Evolutionary conservation across 1,284 basidiomycete genomes (phyloP).

Genomic region (Boletus mariae): DNA sequence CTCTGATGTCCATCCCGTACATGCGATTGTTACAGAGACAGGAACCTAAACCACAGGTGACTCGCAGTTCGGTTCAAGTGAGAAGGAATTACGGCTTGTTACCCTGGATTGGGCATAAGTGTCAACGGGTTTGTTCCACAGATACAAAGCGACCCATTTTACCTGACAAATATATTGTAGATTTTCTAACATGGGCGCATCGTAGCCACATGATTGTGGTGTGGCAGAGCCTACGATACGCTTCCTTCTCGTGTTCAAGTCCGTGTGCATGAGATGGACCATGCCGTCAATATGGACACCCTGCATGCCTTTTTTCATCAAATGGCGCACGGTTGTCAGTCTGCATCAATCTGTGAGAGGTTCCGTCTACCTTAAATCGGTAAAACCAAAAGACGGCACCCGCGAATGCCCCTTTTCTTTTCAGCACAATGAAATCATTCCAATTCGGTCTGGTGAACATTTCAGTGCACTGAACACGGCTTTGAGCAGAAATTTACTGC

Average conservation of each 20-base stretch:
- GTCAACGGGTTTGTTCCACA: conserved; percentile 7
- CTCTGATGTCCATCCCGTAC: background rate
- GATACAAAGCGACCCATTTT: background rate
- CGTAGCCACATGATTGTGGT: background rate
- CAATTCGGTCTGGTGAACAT: conserved; percentile 3
- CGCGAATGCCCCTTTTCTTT: conserved; percentile 10
- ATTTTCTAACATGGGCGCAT: background rate
- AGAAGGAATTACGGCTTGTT: background rate
- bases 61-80: background rate
- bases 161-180: conserved; percentile 7
- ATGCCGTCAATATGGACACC: background rate
- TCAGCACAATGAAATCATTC: conserved; percentile 3
- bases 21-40: background rate
- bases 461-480: conserved; percentile 2
- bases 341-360: conserved; percentile 9
- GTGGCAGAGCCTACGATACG: background rate
- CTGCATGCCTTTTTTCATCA: conserved; percentile 1
- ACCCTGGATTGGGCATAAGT: background rate
- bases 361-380: conserved; percentile 17
- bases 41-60: background rate
- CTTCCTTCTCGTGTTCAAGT: background rate
- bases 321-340: background rate
- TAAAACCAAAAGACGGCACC: conserved; percentile 8
- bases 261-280: background rate
- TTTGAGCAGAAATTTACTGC: conserved; percentile 3